Conservation (phyloP, 805 yeast genomes). For the Pichia manshurica region DNA sequence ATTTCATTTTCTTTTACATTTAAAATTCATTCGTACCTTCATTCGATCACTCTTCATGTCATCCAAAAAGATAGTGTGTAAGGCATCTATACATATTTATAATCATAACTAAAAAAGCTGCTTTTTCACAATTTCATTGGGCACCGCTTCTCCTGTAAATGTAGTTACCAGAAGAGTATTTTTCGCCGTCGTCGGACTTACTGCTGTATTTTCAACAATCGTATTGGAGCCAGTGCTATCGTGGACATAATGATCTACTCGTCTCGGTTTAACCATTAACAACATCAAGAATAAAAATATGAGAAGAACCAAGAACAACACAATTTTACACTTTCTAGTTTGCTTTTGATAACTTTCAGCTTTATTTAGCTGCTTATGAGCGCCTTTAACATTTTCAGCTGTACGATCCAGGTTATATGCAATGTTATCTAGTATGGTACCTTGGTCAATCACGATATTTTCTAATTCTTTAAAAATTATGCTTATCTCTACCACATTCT, state of each 20-base stretch:
- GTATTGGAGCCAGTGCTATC: conserved; percentile 9
- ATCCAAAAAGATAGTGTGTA: too few species aligned
- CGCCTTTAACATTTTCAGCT: conserved; percentile 66
- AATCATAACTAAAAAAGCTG: not conserved
- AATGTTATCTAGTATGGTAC: conserved; percentile 86
- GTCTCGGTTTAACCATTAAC: conserved; percentile 59
- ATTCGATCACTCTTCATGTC: not conserved
- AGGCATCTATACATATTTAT: not conserved
- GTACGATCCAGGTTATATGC: conserved; percentile 86
- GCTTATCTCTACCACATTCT: conserved; percentile 89
- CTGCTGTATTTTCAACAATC: not conserved
- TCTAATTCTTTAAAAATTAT: conserved; percentile 93
- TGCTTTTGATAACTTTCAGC: conserved; percentile 82
- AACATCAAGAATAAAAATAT: conserved; percentile 68
- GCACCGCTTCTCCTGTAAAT: not conserved
- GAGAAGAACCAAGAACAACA: conserved; percentile 62
- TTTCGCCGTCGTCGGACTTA: not conserved
- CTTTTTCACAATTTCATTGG: not conserved
- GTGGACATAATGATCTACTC: conserved; percentile 27
- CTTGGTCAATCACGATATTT: conserved; percentile 88
- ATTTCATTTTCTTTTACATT: not conserved
- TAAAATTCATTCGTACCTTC: not conserved
- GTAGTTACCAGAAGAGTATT: not conserved
- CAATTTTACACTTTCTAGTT: conserved; percentile 86
- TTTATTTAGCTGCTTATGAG: conserved; percentile 68